Percentiles rank a stretch among this genome's conserved stretches.
These are phyloP conservation scores for Perkinsus marinus DNA, from an alignment of 169 alveolate genomes.

Conservation along the genomic window DNA sequence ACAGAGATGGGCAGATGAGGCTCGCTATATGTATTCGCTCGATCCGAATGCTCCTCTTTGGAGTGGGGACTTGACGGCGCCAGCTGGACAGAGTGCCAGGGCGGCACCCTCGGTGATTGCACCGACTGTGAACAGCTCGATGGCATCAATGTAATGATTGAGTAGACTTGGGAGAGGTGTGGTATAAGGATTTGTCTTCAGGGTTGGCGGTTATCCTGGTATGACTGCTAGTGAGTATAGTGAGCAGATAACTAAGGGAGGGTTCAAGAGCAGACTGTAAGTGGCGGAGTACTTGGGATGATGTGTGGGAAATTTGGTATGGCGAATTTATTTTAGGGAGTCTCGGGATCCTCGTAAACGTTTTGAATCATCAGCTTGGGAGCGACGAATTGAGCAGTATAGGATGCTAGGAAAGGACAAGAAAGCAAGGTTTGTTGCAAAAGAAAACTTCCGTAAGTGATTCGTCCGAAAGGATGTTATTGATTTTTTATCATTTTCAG, in stretches of 20 bases:
- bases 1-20: neutral
- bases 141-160: neutral
- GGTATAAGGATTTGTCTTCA: neutral
- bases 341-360: neutral
- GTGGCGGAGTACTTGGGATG: neutral
- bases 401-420: neutral
- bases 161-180: too few species aligned
- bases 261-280: neutral
- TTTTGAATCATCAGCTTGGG: neutral
- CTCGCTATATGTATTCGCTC: neutral
- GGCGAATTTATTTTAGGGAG: neutral
- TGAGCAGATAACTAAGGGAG: neutral
- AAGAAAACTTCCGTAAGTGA: neutral
- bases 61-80: neutral
- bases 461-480: too few species aligned
- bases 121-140: neutral
- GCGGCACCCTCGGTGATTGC: neutral
- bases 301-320: neutral
- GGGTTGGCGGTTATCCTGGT: neutral
- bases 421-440: neutral
- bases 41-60: neutral
- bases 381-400: neutral
- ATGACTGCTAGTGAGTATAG: neutral
- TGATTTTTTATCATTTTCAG: too few species aligned
- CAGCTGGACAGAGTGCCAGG: neutral